Conservation (phyloP, 164 flowering plant species). For the grape (Vitis vinifera) region ASM3070453v1 NC_081812.1:14011001-14011500, state of each 20-base stretch:
- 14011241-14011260: constrained; percentile 77
- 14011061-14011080: constrained; percentile 69
- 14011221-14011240: constrained; percentile 72
- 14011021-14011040: constrained; percentile 62
- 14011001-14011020: constrained; percentile 63
- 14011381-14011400: constrained; percentile 30
- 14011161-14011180: not conserved
- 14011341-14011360: constrained; percentile 71
- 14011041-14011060: constrained; percentile 49
- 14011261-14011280: constrained; percentile 70
- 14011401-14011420: constrained; percentile 38
- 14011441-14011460: not conserved
- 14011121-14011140: not conserved
- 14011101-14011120: constrained; percentile 1
- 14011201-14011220: constrained; percentile 41
- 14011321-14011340: constrained; percentile 73
- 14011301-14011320: constrained; percentile 72
- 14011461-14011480: not conserved
- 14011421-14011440: constrained; percentile 6
- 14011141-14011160: not conserved
- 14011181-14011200: not conserved
- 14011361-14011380: constrained; percentile 57
- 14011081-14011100: constrained; percentile 28
- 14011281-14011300: constrained; percentile 80
- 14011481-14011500: not conserved